phyloP scores from a whole-genome alignment of 805 yeast genomes.

The Saturnispora hagleri region DNA sequence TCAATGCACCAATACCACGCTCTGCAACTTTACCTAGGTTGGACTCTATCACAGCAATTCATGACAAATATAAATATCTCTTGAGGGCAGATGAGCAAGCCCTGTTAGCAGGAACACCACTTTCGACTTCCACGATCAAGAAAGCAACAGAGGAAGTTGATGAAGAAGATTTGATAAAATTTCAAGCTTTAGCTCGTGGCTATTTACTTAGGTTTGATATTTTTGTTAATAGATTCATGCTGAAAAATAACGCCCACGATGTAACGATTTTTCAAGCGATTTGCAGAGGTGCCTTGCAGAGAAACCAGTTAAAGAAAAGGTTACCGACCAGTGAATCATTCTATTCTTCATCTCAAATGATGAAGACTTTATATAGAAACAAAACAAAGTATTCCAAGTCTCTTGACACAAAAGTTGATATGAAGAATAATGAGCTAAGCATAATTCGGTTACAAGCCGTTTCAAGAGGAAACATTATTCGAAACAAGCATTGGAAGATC shows the following conservation, averaged over 20 bases:
- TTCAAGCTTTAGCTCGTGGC: conserved; percentile 70
- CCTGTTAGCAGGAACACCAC: conserved; percentile 7
- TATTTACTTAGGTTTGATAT: conserved; percentile 53
- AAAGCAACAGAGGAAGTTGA: background rate
- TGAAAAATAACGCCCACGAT: conserved; percentile 47
- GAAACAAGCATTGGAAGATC: conserved; percentile 14
- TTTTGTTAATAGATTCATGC: conserved; percentile 53
- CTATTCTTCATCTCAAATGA: conserved; percentile 18
- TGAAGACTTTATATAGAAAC: conserved; percentile 34
- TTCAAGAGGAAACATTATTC: conserved; percentile 25
- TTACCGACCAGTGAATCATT: background rate
- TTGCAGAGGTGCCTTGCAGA: conserved; percentile 36
- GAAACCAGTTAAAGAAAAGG: background rate
- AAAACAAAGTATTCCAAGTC: conserved; percentile 17
- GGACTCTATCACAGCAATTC: conserved; percentile 12
- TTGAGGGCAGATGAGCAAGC: conserved; percentile 18
- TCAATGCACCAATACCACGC: conserved; percentile 7
- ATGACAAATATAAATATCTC: conserved; percentile 13
- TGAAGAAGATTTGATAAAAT: conserved; percentile 20
- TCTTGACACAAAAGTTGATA: conserved; percentile 11
- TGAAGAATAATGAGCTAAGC: conserved; percentile 14
- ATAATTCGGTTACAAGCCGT: conserved; percentile 29
- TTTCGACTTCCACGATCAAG: background rate
- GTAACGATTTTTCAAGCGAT: conserved; percentile 40
- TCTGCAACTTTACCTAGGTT: conserved; percentile 9